Evolutionary conservation across 2,329 filamentous ascomycete genomes (phyloP).

Genomic region (Penicillium sp.): DNA sequence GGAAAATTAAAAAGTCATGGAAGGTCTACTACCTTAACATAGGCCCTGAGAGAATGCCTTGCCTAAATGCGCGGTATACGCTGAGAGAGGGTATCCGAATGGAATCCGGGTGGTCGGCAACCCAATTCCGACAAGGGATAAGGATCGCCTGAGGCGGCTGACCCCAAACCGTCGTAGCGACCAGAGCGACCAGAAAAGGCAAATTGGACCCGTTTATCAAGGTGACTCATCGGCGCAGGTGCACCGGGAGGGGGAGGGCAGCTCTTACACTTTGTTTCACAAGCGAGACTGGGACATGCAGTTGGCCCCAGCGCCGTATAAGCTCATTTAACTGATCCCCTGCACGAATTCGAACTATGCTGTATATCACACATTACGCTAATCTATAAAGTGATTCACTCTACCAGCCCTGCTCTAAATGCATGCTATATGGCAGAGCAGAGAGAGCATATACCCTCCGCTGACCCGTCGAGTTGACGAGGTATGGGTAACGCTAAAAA

Average conservation of each 20-base stretch:
- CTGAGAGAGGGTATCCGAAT: background rate
- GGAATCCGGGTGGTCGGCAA: background rate
- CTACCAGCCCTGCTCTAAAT: too few species aligned
- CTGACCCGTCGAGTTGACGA: background rate
- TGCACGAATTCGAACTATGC: slow-evolving; percentile 55
- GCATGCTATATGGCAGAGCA: too few species aligned
- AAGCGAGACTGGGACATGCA: slow-evolving; percentile 67
- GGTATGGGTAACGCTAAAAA: background rate
- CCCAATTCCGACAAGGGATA: background rate
- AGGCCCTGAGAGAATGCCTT: too few species aligned
- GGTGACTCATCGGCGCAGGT: slow-evolving; percentile 72
- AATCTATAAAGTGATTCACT: too few species aligned
- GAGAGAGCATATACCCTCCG: too few species aligned
- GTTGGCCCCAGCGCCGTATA: slow-evolving; percentile 41
- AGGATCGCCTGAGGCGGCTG: background rate
- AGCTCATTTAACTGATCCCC: slow-evolving; percentile 65
- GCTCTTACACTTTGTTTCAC: slow-evolving; percentile 68
- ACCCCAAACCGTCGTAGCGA: background rate
- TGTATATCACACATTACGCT: slow-evolving; percentile 14
- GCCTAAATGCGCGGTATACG: too few species aligned
- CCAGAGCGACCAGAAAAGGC: background rate
- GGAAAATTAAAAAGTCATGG: too few species aligned
- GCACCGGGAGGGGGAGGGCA: slow-evolving; percentile 71
- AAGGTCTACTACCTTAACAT: too few species aligned
- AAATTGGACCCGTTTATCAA: slow-evolving; percentile 76